Conservation (phyloP, 73 alveolate genomes). For the Symbiodinium pilosum region DNA sequence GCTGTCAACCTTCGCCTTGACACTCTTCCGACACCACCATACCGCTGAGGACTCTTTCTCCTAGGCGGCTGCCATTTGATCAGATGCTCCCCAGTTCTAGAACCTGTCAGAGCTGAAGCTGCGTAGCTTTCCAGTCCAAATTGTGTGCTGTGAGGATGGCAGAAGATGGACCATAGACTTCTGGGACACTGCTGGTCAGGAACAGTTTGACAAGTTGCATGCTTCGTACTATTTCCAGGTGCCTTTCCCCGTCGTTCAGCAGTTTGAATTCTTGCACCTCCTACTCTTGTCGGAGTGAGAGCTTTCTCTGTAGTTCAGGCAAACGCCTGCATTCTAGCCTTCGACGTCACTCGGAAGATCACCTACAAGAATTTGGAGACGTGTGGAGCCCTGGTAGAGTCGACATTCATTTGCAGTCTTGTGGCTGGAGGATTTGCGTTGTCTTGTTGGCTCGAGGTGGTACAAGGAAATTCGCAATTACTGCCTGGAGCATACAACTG, state of each 20-base stretch:
- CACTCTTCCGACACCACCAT: slow-evolving; percentile 96
- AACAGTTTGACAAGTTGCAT: slow-evolving; percentile 98
- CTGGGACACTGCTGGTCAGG: slow-evolving; percentile 99
- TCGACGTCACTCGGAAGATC: slow-evolving; percentile 98
- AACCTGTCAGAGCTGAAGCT: no score
- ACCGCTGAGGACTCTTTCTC: slow-evolving; percentile 96
- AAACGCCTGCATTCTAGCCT: slow-evolving; percentile 97
- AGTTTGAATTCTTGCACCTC: neutral
- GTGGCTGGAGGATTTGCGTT: neutral
- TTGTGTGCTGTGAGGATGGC: slow-evolving; percentile 47
- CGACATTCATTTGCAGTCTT: neutral
- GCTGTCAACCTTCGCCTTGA: slow-evolving; percentile 96
- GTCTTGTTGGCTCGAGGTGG: slow-evolving; percentile 30
- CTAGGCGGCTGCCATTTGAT: no score
- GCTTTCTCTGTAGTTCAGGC: slow-evolving; percentile 97
- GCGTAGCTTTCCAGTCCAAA: no score
- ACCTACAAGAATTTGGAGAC: slow-evolving; percentile 97
- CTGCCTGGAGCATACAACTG: slow-evolving; percentile 18
- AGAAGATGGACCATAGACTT: slow-evolving; percentile 95
- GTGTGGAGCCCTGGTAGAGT: slow-evolving; percentile 35
- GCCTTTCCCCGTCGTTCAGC: neutral
- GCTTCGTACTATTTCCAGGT: slow-evolving; percentile 95
- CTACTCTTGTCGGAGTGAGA: no score
- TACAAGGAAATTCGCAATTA: slow-evolving; percentile 74
- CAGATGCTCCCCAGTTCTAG: no score